These are phyloP conservation scores for Alternaria sp. DNA, from an alignment of 2,329 filamentous ascomycete species.

Conservation along the genomic window DNA sequence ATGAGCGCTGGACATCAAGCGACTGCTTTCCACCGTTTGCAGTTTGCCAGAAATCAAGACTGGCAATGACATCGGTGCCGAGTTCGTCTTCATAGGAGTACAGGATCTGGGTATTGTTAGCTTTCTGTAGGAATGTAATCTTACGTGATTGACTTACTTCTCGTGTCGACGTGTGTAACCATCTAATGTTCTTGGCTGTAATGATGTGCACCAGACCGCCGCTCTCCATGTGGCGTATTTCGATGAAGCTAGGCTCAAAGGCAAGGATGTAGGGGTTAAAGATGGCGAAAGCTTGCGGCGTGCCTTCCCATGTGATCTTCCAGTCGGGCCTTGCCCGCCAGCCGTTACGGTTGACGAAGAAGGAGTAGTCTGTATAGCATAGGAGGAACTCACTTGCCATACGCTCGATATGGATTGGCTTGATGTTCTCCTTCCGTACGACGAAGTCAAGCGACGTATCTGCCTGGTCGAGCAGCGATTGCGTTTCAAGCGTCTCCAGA, in stretches of 20 bases:
- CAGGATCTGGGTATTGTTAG: conserved; percentile 70
- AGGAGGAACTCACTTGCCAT: conserved; percentile 96
- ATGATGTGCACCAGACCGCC: conserved; percentile 91
- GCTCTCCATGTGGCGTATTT: conserved; percentile 93
- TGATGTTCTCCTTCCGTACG: conserved; percentile 87
- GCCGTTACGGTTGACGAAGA: conserved; percentile 98
- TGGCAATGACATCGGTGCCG: conserved; percentile 91
- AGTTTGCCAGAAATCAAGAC: conserved; percentile 88
- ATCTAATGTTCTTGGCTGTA: conserved; percentile 93
- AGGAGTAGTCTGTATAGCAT: conserved; percentile 98
- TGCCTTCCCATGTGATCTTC: conserved; percentile 97
- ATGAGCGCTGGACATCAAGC: conserved; percentile 33
- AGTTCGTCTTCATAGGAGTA: conserved; percentile 97
- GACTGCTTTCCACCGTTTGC: conserved; percentile 35
- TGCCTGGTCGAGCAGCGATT: conserved; percentile 94
- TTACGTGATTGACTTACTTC: conserved; percentile 67
- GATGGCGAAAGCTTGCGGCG: conserved; percentile 87
- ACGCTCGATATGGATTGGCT: conserved; percentile 95
- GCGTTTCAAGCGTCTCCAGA: conserved; percentile 95
- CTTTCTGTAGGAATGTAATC: neutral
- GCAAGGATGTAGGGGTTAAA: conserved; percentile 97
- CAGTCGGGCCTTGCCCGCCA: conserved; percentile 96
- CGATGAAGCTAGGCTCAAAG: conserved; percentile 97
- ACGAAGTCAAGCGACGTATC: conserved; percentile 98
- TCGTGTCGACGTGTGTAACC: conserved; percentile 95